Percentiles rank a stretch among this genome's conserved stretches.
Conservation (phyloP, 805 yeast genomes). For the Yarrowia osloensis region DNA sequence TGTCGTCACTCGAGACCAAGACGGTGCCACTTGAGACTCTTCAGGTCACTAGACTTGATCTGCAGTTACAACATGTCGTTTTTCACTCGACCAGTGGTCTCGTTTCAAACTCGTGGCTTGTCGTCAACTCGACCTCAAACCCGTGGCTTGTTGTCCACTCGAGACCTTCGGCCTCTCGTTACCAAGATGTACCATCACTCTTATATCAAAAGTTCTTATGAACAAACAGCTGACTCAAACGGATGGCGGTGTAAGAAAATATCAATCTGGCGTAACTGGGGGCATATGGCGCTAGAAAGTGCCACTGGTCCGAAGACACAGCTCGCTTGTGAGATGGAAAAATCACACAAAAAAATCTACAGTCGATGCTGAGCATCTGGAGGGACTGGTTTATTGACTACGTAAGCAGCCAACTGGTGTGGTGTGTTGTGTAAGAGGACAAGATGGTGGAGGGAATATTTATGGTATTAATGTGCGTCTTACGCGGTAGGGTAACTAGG, state of each 20-base stretch:
- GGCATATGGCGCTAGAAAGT: constrained; percentile 12
- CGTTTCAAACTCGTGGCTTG: too few species aligned
- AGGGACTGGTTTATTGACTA: neutral
- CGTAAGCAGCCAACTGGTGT: too few species aligned
- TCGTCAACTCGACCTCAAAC: too few species aligned
- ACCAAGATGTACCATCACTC: constrained; percentile 16
- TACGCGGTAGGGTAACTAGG: neutral
- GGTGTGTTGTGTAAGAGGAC: neutral
- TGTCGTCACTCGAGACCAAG: too few species aligned
- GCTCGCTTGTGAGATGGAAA: neutral
- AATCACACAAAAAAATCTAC: too few species aligned
- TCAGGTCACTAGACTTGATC: too few species aligned
- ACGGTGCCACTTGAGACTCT: too few species aligned
- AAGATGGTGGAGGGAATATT: neutral
- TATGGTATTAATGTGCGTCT: neutral
- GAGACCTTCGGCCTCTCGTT: neutral
- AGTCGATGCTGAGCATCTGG: constrained; percentile 2
- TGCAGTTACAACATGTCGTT: too few species aligned
- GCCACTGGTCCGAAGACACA: constrained; percentile 28
- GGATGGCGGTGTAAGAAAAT: constrained; percentile 31
- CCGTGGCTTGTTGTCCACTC: neutral
- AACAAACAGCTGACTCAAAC: constrained; percentile 29
- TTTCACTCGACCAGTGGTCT: too few species aligned
- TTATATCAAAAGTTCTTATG: constrained; percentile 26
- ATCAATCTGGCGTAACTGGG: constrained; percentile 30